phyloP scores from a whole-genome alignment of 192 early-diverging fungal genomes.

The Kickxella alabastrina region DNA sequence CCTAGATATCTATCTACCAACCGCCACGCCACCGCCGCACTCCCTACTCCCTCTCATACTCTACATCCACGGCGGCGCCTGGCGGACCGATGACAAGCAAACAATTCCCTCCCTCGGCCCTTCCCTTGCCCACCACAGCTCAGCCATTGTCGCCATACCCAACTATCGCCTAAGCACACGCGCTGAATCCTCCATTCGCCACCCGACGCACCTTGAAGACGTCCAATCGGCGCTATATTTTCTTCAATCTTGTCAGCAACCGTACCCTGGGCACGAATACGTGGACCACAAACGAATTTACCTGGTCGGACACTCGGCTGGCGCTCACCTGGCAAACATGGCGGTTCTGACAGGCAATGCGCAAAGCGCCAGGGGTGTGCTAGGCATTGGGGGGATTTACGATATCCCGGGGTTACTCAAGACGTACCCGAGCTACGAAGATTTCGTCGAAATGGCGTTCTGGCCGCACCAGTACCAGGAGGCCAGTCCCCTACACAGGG shows the following conservation, averaged over 20 bases:
- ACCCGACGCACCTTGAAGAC: conserved; percentile 73
- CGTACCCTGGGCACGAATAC: no score
- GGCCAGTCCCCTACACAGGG: conserved; percentile 11
- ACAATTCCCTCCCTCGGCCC: conserved; percentile 54
- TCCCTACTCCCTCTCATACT: conserved; percentile 55
- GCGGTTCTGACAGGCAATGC: conserved; percentile 55
- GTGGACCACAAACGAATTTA: conserved; percentile 39
- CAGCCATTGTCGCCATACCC: conserved; percentile 66
- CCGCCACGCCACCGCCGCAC: background rate
- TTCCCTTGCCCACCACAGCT: no score
- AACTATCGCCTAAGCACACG: conserved; percentile 66
- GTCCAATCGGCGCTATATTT: conserved; percentile 55
- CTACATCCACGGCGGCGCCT: conserved; percentile 84
- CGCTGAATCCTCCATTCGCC: conserved; percentile 28
- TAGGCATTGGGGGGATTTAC: conserved; percentile 85
- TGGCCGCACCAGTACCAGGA: conserved; percentile 6
- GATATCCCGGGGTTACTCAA: conserved; percentile 63
- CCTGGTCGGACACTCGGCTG: conserved; percentile 74
- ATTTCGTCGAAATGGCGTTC: conserved; percentile 76
- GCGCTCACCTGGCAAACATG: conserved; percentile 66
- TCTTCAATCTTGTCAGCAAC: no score
- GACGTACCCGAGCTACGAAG: conserved; percentile 62
- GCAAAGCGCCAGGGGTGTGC: conserved; percentile 52
- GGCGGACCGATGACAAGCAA: conserved; percentile 74
- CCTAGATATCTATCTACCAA: conserved; percentile 62